Percentiles rank a stretch among this genome's conserved stretches.
phyloP scores from a whole-genome alignment of 192 early-diverging fungal genomes.

The Dimargaris verticillata region DNA sequence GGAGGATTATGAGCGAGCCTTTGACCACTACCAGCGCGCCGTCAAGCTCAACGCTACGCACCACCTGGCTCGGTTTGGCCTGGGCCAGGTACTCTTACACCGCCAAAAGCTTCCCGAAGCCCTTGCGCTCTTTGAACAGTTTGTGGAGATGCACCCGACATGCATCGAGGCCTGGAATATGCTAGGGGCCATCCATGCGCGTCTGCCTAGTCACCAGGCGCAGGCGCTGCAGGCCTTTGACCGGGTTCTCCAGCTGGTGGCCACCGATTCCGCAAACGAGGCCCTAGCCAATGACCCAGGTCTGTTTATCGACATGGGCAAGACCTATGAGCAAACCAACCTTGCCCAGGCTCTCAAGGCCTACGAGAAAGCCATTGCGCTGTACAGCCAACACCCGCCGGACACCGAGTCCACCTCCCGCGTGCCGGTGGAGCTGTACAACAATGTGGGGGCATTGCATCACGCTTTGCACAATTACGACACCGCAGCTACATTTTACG shows the following conservation, averaged over 20 bases:
- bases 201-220: conserved; percentile 39
- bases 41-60: conserved; percentile 49
- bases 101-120: conserved; percentile 24
- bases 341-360: conserved; percentile 27
- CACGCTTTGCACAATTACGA: conserved; percentile 34
- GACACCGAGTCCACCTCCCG: conserved; percentile 18
- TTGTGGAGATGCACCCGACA: conserved; percentile 37
- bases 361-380: conserved; percentile 24
- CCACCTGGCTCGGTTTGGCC: conserved; percentile 47
- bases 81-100: conserved; percentile 58
- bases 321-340: conserved; percentile 40
- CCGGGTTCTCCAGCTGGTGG: conserved; percentile 36
- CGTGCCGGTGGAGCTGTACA: conserved; percentile 45
- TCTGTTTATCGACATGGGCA: conserved; percentile 46
- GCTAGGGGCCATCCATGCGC: conserved; percentile 41
- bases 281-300: conserved; percentile 22
- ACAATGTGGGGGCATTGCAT: conserved; percentile 70
- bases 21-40: conserved; percentile 46
- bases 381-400: conserved; percentile 19
- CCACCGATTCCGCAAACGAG: conserved; percentile 32
- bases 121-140: conserved; percentile 34
- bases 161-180: conserved; percentile 47
- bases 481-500: conserved; percentile 12
- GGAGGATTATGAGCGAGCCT: conserved; percentile 54
- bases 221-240: conserved; percentile 51